Evolutionary conservation across 2,329 filamentous ascomycete genomes (phyloP).

Genomic region (Cryphonectria nitschkei): DNA sequence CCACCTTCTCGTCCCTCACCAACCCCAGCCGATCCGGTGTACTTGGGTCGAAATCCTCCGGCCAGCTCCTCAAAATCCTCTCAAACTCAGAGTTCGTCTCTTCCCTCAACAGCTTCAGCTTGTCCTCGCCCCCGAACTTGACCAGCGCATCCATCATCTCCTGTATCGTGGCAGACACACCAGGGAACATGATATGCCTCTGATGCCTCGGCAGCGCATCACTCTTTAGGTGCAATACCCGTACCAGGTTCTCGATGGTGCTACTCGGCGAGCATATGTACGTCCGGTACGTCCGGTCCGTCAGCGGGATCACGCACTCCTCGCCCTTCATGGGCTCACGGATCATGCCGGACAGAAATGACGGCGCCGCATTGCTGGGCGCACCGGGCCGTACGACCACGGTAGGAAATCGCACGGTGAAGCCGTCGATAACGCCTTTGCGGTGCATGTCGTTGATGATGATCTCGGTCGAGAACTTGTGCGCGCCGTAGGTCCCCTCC

Average conservation of each 20-base stretch:
- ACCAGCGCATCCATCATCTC: constrained; percentile 63
- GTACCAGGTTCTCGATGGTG: constrained; percentile 56
- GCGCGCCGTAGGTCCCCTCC: constrained; percentile 64
- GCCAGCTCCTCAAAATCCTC: constrained; percentile 64
- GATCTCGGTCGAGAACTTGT: constrained; percentile 65
- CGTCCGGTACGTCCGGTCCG: constrained; percentile 53
- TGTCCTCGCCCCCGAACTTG: constrained; percentile 58
- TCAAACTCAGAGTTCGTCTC: constrained; percentile 57
- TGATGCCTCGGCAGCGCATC: constrained; percentile 48
- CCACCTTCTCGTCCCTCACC: constrained; percentile 54
- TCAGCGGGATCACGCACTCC: constrained; percentile 56
- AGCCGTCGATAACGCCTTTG: constrained; percentile 60
- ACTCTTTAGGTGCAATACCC: constrained; percentile 46
- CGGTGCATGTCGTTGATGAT: constrained; percentile 67
- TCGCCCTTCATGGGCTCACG: constrained; percentile 62
- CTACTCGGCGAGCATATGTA: constrained; percentile 59
- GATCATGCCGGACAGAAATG: constrained; percentile 67
- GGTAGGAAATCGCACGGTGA: constrained; percentile 63
- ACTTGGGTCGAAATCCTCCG: constrained; percentile 57
- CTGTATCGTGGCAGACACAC: constrained; percentile 60
- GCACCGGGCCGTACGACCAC: constrained; percentile 63
- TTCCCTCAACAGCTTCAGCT: constrained; percentile 56
- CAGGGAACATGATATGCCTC: constrained; percentile 61
- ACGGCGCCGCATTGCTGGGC: constrained; percentile 64
- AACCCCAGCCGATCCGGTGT: constrained; percentile 56